These are phyloP conservation scores for Puccinia horiana DNA, from an alignment of 1,284 basidiomycete genomes.

Conservation along the genomic window DNA sequence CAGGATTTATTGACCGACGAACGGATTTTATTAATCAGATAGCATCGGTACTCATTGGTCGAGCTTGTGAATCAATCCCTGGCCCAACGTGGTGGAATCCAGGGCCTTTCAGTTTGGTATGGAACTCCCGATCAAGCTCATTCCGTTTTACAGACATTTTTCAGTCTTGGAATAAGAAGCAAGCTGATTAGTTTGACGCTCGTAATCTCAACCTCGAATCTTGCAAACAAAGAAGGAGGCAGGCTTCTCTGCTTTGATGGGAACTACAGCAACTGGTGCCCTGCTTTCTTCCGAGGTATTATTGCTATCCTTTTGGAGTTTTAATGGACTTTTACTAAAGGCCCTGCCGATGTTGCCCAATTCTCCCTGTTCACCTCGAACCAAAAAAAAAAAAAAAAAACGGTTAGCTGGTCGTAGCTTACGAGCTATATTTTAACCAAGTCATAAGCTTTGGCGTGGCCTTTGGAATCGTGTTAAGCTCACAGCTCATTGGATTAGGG, in stretches of 20 bases:
- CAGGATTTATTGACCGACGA: neutral
- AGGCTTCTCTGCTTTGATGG: slow-evolving; percentile 24
- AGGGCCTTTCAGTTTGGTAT: slow-evolving; percentile 25
- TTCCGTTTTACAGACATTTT: neutral
- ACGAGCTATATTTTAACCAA: slow-evolving; percentile 31
- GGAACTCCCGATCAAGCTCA: neutral
- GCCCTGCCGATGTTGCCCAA: neutral
- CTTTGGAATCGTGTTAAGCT: slow-evolving; percentile 27
- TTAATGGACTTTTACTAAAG: neutral
- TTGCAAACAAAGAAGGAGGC: slow-evolving; percentile 45
- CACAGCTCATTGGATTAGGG: slow-evolving; percentile 31
- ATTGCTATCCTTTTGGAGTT: neutral
- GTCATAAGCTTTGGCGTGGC: neutral
- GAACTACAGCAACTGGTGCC: slow-evolving; percentile 28
- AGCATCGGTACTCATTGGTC: slow-evolving; percentile 4
- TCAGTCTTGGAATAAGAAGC: too few species aligned
- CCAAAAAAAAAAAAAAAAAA: too few species aligned
- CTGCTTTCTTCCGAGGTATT: slow-evolving; percentile 18
- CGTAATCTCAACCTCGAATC: too few species aligned
- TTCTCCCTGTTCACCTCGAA: neutral
- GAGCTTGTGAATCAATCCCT: slow-evolving; percentile 2
- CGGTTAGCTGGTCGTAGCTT: neutral
- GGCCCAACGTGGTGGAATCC: slow-evolving; percentile 44
- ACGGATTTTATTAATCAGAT: neutral
- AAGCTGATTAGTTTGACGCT: too few species aligned